phyloP scores from a whole-genome alignment of 2,329 filamentous ascomycete species.

The Thermoascus crustaceus region DNA sequence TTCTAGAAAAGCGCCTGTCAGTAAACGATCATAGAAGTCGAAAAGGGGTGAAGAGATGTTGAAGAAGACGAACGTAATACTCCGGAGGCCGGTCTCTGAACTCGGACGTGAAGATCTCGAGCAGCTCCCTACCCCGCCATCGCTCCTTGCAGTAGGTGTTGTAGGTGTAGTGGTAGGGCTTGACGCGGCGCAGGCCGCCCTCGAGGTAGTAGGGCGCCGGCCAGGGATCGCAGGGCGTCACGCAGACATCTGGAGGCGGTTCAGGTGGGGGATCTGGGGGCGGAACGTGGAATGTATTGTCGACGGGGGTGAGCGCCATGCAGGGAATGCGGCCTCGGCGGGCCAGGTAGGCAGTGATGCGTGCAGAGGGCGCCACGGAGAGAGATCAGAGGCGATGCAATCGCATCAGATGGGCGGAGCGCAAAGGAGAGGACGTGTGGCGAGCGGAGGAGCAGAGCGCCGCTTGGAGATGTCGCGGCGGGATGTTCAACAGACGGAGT shows the following conservation, averaged over 20 bases:
- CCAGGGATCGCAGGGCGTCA: constrained; percentile 37
- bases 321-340: constrained; percentile 27
- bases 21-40: background rate
- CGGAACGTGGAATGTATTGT: constrained; percentile 18
- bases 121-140: constrained; percentile 72
- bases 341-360: constrained; percentile 32
- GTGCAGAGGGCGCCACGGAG: constrained; percentile 30
- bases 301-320: constrained; percentile 31
- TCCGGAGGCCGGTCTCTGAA: constrained; percentile 79
- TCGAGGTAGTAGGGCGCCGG: constrained; percentile 73
- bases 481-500: too few species aligned
- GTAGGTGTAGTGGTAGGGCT: constrained; percentile 40
- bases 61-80: constrained; percentile 62
- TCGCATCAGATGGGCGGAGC: constrained; percentile 4
- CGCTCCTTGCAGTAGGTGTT: constrained; percentile 24
- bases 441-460: too few species aligned
- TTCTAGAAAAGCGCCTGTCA: constrained; percentile 35
- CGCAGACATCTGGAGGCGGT: constrained; percentile 19
- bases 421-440: background rate
- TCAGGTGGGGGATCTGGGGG: constrained; percentile 19
- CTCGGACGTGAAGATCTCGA: constrained; percentile 85
- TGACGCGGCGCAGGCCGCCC: constrained; percentile 52
- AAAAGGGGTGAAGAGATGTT: background rate
- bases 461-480: too few species aligned
- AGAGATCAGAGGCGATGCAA: background rate